Evolutionary conservation across 1,139 yeast species (phyloP).

Genomic region (Keqinozyma sinolaborantium): DNA sequence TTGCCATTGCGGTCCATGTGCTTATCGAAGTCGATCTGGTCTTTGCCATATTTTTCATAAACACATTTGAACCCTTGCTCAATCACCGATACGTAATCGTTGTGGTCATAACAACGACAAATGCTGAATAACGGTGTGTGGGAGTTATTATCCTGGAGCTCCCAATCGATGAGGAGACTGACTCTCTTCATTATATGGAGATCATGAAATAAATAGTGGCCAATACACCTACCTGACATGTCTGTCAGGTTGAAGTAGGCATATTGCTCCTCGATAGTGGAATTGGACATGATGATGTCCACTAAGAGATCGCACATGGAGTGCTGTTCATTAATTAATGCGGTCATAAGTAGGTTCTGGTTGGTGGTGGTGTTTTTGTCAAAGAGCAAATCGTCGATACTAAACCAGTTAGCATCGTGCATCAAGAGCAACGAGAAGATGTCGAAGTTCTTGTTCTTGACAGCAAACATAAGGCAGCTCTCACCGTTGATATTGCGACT

Average conservation of each 20-base stretch:
- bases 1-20: constrained; percentile 78
- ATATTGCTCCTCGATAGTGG: constrained; percentile 43
- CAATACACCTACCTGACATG: constrained; percentile 53
- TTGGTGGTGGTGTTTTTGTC: constrained; percentile 53
- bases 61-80: constrained; percentile 44
- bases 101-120: constrained; percentile 80
- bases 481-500: constrained; percentile 65
- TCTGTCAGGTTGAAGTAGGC: constrained; percentile 53
- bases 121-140: constrained; percentile 81
- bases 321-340: constrained; percentile 54
- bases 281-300: constrained; percentile 37
- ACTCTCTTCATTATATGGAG: constrained; percentile 48
- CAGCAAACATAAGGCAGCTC: constrained; percentile 57
- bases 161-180: constrained; percentile 70
- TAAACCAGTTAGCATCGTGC: constrained; percentile 42
- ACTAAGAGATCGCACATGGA: constrained; percentile 48
- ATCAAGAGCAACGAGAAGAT: constrained; percentile 47
- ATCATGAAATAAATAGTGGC: constrained; percentile 71
- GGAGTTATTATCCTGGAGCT: constrained; percentile 56
- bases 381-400: constrained; percentile 63
- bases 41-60: constrained; percentile 31
- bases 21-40: constrained; percentile 41
- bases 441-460: constrained; percentile 37
- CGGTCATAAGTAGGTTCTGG: constrained; percentile 56
- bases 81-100: constrained; percentile 53